Evolutionary conservation across 2,329 filamentous ascomycete genomes (phyloP).

Genomic region (Paramyrothecium sp.): DNA sequence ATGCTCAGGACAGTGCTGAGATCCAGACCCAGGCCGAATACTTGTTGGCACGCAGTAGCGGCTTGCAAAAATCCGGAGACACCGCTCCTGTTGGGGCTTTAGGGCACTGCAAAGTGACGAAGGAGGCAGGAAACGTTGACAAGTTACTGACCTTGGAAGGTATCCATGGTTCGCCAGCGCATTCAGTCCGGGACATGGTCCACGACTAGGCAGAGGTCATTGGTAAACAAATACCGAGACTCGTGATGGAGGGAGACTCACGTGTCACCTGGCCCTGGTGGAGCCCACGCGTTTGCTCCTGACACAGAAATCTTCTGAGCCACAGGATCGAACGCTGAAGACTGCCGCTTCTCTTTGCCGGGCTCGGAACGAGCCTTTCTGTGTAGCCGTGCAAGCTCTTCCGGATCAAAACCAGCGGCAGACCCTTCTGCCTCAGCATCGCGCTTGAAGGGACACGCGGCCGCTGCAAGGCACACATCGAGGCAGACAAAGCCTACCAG

Average conservation of each 20-base stretch:
- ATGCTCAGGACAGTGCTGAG: neutral
- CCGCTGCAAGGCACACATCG: neutral
- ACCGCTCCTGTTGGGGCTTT: neutral
- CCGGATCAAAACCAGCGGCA: neutral
- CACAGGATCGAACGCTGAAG: neutral
- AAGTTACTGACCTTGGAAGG: neutral
- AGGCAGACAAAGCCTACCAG: neutral
- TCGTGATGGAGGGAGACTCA: neutral
- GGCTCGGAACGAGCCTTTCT: neutral
- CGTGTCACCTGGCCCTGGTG: neutral
- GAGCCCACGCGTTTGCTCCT: neutral
- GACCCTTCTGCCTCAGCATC: neutral
- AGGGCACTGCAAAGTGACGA: no score
- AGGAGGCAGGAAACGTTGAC: neutral
- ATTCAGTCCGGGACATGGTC: neutral
- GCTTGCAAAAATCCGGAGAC: neutral
- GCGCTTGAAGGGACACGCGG: neutral
- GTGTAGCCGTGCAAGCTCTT: neutral
- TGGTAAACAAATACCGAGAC: neutral
- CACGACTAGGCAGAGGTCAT: neutral
- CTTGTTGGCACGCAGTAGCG: neutral
- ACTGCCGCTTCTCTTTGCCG: neutral
- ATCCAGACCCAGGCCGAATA: neutral
- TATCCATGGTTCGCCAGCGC: neutral
- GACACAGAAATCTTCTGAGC: neutral